Percentiles rank a stretch among this genome's conserved stretches.
Evolutionary conservation across 768 basidiomycete species (phyloP).

Genomic region (Tylopilus rubrobrunneus): DNA sequence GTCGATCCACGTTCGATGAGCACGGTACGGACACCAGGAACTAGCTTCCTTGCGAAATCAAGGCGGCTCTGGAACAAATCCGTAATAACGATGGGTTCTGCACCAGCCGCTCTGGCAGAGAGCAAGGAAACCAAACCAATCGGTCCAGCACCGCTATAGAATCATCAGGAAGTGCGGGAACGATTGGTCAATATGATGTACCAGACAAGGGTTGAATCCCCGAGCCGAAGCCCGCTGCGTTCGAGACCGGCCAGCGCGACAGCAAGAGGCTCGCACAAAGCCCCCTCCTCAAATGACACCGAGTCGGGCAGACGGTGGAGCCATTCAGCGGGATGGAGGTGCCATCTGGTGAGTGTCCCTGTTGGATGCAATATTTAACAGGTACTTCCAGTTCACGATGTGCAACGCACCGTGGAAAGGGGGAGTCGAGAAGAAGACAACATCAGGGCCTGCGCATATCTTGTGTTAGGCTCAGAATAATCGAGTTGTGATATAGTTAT

Average conservation of each 20-base stretch:
- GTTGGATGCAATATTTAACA: neutral
- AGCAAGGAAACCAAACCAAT: slow-evolving; percentile 62
- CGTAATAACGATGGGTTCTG: slow-evolving; percentile 66
- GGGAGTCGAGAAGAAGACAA: slow-evolving; percentile 69
- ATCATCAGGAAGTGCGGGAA: slow-evolving; percentile 12
- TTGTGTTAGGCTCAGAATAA: neutral
- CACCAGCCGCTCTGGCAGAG: slow-evolving; percentile 63
- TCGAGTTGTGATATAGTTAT: neutral
- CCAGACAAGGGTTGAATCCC: slow-evolving; percentile 62
- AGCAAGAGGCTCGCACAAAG: slow-evolving; percentile 63
- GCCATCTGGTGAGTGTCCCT: slow-evolving; percentile 65
- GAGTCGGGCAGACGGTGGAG: slow-evolving; percentile 60
- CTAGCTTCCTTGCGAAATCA: slow-evolving; percentile 60
- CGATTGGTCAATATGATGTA: slow-evolving; percentile 18
- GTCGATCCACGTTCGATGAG: slow-evolving; percentile 46
- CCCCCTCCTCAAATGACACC: slow-evolving; percentile 64
- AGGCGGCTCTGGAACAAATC: slow-evolving; percentile 63
- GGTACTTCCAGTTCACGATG: neutral
- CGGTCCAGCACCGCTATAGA: slow-evolving; percentile 57
- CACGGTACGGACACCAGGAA: slow-evolving; percentile 55
- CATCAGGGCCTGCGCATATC: slow-evolving; percentile 30
- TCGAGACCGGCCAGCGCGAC: slow-evolving; percentile 69
- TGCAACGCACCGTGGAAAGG: slow-evolving; percentile 53
- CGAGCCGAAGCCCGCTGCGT: slow-evolving; percentile 59
- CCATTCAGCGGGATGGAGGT: slow-evolving; percentile 65